These are phyloP conservation scores for Microdochium paspali DNA, from an alignment of 2,329 filamentous ascomycete genomes.

Conservation along the genomic window DNA sequence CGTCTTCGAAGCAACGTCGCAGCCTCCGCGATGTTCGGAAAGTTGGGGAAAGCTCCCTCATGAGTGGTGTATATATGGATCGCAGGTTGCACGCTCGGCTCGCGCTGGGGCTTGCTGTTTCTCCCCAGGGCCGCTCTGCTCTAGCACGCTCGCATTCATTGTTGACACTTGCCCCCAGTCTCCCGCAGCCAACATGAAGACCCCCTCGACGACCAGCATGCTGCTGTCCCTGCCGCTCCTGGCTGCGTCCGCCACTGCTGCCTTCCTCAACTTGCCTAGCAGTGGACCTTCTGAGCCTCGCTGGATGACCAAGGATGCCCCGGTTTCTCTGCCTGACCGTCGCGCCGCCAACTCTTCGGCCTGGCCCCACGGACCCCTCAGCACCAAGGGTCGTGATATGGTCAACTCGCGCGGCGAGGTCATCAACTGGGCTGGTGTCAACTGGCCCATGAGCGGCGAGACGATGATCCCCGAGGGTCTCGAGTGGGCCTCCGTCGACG, in stretches of 20 bases:
- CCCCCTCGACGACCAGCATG: not conserved
- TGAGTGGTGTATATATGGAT: too few species aligned
- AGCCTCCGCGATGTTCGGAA: not conserved
- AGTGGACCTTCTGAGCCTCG: not conserved
- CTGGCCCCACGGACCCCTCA: constrained; percentile 29
- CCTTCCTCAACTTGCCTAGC: not conserved
- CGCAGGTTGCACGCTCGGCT: too few species aligned
- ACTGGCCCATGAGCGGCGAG: constrained; percentile 32
- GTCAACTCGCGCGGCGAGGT: constrained; percentile 24
- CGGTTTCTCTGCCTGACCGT: not conserved
- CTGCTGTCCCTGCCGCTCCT: not conserved
- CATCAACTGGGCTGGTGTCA: constrained; percentile 25
- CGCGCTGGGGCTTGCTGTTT: not conserved
- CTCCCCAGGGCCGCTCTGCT: not conserved
- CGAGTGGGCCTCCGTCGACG: constrained; percentile 38
- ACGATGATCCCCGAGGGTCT: constrained; percentile 47
- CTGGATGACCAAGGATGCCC: not conserved
- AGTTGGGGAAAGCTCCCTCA: too few species aligned
- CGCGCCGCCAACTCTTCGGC: constrained; percentile 10
- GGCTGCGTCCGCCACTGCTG: not conserved
- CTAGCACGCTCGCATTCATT: not conserved
- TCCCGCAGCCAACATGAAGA: not conserved
- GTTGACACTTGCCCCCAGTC: not conserved
- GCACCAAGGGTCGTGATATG: constrained; percentile 25
- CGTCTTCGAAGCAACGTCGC: not conserved